These are phyloP conservation scores for Vigna trinervia DNA, from an alignment of 306 rosid genomes.

Conservation along the genomic window DNA sequence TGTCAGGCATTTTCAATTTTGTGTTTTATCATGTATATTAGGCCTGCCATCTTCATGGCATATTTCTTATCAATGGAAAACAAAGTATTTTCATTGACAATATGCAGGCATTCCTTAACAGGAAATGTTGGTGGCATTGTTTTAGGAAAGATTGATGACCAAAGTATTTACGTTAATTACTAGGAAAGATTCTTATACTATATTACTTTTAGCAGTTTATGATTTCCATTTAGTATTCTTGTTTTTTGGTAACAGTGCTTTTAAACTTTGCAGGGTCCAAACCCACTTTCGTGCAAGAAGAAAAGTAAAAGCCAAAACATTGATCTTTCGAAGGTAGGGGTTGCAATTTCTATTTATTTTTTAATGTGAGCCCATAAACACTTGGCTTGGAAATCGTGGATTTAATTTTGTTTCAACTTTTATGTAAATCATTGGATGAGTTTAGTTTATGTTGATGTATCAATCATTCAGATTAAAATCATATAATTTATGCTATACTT, in stretches of 20 bases:
- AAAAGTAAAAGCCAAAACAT: slow-evolving; percentile 57
- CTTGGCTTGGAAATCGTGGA: neutral
- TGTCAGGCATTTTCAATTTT: too few species aligned
- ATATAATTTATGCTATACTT: neutral
- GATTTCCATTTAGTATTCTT: slow-evolving; percentile 1
- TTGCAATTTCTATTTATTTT: neutral
- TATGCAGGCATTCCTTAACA: too few species aligned
- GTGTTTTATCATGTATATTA: too few species aligned
- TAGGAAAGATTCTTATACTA: neutral
- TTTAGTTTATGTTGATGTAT: neutral
- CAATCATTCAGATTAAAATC: neutral
- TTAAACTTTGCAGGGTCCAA: slow-evolving; percentile 74
- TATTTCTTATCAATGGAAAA: too few species aligned
- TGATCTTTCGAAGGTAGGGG: slow-evolving; percentile 49
- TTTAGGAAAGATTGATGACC: neutral
- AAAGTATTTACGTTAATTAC: neutral
- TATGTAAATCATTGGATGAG: neutral
- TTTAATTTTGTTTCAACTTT: slow-evolving; percentile 10
- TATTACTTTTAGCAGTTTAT: slow-evolving; percentile 11
- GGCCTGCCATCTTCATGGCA: too few species aligned
- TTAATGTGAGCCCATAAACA: neutral
- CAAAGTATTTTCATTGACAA: too few species aligned
- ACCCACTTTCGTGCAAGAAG: slow-evolving; percentile 90
- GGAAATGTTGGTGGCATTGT: neutral
- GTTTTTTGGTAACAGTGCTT: slow-evolving; percentile 11